A percentile compares a stretch with the other conserved stretches of the same genome.
Evolutionary conservation across 257 asterid genomes (phyloP).

Genomic region (Petunia axillaris): DNA sequence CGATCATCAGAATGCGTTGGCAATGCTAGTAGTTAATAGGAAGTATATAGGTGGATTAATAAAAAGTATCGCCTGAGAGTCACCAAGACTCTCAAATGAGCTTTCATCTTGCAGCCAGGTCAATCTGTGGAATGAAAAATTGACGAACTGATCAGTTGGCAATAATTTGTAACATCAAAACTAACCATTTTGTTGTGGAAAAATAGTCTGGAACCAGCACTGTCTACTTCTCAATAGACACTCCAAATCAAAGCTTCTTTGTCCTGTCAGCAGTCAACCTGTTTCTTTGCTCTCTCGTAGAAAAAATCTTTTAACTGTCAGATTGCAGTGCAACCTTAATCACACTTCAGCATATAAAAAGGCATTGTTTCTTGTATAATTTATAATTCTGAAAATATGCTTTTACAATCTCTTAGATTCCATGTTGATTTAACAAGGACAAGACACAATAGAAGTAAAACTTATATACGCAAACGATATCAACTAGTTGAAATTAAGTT

Average conservation of each 20-base stretch:
- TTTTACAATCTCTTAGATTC: neutral
- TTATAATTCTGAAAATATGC: neutral
- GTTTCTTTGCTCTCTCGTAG: too few species aligned
- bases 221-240: neutral
- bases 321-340: too few species aligned
- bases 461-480: neutral
- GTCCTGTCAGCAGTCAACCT: neutral
- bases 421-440: neutral
- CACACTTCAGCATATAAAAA: too few species aligned
- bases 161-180: neutral
- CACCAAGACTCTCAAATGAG: too few species aligned
- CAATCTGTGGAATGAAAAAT: neutral
- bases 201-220: neutral
- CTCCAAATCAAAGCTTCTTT: neutral
- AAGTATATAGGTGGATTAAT: too few species aligned
- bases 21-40: too few species aligned
- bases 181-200: neutral
- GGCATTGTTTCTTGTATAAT: neutral
- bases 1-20: too few species aligned
- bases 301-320: too few species aligned
- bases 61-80: too few species aligned
- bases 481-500: neutral
- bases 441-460: neutral
- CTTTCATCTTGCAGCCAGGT: neutral
- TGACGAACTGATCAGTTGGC: neutral